Percentiles rank a stretch among this genome's conserved stretches.
Conservation (phyloP, 2,329 filamentous ascomycete genomes). For the Claviceps humidiphila region DNA sequence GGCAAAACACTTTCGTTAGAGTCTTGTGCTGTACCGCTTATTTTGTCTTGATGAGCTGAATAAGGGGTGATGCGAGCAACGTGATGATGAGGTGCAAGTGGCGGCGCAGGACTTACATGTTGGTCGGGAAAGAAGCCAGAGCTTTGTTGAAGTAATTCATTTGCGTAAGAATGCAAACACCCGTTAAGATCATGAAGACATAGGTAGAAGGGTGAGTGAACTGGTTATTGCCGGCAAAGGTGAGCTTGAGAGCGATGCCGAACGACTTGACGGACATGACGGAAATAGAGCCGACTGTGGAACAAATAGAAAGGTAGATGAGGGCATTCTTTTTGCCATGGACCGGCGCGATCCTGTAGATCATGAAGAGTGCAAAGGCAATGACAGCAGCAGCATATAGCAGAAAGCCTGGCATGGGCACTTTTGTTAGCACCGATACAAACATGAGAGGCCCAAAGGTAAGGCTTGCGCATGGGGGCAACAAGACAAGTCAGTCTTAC, state of each 20-base stretch:
- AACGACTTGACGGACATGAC: constrained; percentile 99
- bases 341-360: constrained; percentile 80
- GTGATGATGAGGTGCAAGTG: neutral
- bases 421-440: neutral
- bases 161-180: constrained; percentile 90
- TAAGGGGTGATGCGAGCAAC: neutral
- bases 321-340: constrained; percentile 93
- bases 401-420: constrained; percentile 56
- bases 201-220: constrained; percentile 93
- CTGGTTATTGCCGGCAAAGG: constrained; percentile 85
- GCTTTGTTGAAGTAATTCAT: constrained; percentile 99
- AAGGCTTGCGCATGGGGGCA: too few species aligned
- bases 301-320: constrained; percentile 95
- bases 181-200: constrained; percentile 87
- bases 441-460: neutral
- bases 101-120: constrained; percentile 55
- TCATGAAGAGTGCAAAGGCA: constrained; percentile 83
- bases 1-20: constrained; percentile 5
- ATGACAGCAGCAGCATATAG: constrained; percentile 71
- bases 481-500: constrained; percentile 34
- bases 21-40: neutral
- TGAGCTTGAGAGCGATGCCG: constrained; percentile 92
- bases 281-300: constrained; percentile 88
- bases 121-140: constrained; percentile 88
- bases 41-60: too few species aligned